Evolutionary conservation across 108 stramenopile species (phyloP).

Genomic region (Seminavis robusta): DNA sequence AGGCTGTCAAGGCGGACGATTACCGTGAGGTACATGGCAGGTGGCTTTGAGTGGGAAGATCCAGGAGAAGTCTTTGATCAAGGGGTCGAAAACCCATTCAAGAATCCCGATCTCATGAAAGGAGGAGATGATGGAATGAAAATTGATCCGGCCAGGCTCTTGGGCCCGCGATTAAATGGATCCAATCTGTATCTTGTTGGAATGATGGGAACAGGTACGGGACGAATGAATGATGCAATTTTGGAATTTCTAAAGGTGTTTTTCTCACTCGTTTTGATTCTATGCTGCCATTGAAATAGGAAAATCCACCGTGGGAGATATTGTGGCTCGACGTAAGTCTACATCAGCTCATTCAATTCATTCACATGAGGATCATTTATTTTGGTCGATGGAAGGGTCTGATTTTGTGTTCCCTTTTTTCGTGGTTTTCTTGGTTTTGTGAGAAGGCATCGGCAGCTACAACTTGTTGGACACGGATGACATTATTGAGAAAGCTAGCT

Average conservation of each 20-base stretch:
- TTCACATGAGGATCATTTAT: conserved; percentile 3
- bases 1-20: too few species aligned
- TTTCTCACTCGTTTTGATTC: too few species aligned
- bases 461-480: conserved; percentile 91
- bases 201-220: conserved; percentile 95
- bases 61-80: conserved; percentile 63
- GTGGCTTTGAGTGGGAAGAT: conserved; percentile 88
- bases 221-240: too few species aligned
- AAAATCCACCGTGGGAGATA: conserved; percentile 80
- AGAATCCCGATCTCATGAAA: conserved; percentile 49
- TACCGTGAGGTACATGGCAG: too few species aligned
- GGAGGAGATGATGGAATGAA: conserved; percentile 38
- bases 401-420: neutral
- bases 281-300: too few species aligned
- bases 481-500: conserved; percentile 76
- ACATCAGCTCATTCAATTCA: neutral
- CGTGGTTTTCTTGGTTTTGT: neutral
- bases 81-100: conserved; percentile 84
- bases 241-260: too few species aligned
- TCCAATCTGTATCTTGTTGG: conserved; percentile 92
- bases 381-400: neutral
- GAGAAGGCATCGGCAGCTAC: conserved; percentile 83
- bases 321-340: conserved; percentile 63
- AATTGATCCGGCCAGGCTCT: conserved; percentile 70
- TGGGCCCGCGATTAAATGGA: conserved; percentile 73